Evolutionary conservation across 208 protist species (phyloP).

Genomic region (Leishmania amazonensis): DNA sequence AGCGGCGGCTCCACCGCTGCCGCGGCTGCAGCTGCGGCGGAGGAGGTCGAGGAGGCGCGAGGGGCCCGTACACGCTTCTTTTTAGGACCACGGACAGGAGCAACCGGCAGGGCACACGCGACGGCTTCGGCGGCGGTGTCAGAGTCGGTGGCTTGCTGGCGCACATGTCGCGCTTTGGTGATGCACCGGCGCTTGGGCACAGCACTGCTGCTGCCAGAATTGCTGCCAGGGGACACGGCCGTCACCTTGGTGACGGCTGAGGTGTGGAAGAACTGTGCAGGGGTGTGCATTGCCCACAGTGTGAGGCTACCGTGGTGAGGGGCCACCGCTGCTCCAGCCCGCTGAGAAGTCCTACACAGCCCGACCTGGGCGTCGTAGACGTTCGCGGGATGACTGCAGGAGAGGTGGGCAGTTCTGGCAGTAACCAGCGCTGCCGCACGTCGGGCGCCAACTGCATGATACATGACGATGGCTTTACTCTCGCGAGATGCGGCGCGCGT

Average conservation of each 20-base stretch:
- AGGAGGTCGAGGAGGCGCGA: neutral
- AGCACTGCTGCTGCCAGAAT: neutral
- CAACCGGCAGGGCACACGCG: neutral
- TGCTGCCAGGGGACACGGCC: neutral
- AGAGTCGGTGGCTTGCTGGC: neutral
- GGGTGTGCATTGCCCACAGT: constrained; percentile 16
- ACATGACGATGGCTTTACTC: constrained; percentile 15
- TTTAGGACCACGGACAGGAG: neutral
- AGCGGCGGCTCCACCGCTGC: neutral
- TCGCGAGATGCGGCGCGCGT: neutral
- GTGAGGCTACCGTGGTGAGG: neutral
- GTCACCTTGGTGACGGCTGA: neutral
- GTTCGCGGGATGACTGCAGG: neutral
- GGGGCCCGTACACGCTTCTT: neutral
- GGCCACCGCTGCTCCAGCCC: neutral
- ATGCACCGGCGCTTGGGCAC: constrained; percentile 23
- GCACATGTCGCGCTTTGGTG: constrained; percentile 20
- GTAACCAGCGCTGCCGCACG: constrained; percentile 6
- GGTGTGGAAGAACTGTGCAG: constrained; percentile 11
- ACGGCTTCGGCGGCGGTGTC: neutral
- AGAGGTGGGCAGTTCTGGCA: neutral
- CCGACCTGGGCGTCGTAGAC: neutral
- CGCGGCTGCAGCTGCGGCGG: neutral
- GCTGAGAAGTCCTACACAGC: neutral
- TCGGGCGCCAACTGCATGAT: constrained; percentile 13